A percentile compares a stretch with the other conserved stretches of the same genome.
These are phyloP conservation scores for Hebeloma cylindrosporum DNA, from an alignment of 768 basidiomycete genomes.

Conservation along the genomic window DNA sequence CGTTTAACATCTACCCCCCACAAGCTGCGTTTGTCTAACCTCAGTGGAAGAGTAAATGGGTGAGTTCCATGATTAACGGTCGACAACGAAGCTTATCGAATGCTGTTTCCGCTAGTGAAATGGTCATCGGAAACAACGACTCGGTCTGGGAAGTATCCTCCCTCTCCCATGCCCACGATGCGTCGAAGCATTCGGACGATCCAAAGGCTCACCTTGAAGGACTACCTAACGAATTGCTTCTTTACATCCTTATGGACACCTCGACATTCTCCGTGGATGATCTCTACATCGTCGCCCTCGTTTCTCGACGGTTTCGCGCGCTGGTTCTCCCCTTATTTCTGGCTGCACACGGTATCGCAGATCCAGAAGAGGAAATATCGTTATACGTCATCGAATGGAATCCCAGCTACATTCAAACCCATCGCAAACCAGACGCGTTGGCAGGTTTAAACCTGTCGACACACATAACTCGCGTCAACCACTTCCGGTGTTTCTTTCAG, in stretches of 20 bases:
- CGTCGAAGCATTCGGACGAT: too few species aligned
- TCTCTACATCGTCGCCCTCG: slow-evolving; percentile 11
- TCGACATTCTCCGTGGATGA: slow-evolving; percentile 13
- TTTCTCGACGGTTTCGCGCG: slow-evolving; percentile 10
- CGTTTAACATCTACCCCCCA: too few species aligned
- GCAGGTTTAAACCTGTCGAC: slow-evolving; percentile 14
- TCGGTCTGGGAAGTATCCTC: too few species aligned
- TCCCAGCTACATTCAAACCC: not conserved
- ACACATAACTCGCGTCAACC: slow-evolving; percentile 12
- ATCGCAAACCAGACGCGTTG: slow-evolving; percentile 13
- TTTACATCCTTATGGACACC: slow-evolving; percentile 13
- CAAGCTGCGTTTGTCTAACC: too few species aligned
- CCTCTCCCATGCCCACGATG: too few species aligned
- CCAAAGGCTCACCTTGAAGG: too few species aligned
- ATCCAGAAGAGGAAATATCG: slow-evolving; percentile 15
- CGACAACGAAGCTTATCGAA: too few species aligned
- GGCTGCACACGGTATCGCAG: slow-evolving; percentile 10
- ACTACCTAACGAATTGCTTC: slow-evolving; percentile 21
- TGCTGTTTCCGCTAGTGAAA: too few species aligned
- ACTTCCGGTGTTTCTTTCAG: slow-evolving; percentile 22
- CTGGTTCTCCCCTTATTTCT: slow-evolving; percentile 19
- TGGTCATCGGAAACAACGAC: too few species aligned
- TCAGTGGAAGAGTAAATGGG: too few species aligned
- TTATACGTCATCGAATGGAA: slow-evolving; percentile 18
- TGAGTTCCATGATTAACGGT: too few species aligned